Percentiles rank a stretch among this genome's conserved stretches.
Conservation (phyloP, 2,329 filamentous ascomycete genomes). For the Alternaria dauci region DNA sequence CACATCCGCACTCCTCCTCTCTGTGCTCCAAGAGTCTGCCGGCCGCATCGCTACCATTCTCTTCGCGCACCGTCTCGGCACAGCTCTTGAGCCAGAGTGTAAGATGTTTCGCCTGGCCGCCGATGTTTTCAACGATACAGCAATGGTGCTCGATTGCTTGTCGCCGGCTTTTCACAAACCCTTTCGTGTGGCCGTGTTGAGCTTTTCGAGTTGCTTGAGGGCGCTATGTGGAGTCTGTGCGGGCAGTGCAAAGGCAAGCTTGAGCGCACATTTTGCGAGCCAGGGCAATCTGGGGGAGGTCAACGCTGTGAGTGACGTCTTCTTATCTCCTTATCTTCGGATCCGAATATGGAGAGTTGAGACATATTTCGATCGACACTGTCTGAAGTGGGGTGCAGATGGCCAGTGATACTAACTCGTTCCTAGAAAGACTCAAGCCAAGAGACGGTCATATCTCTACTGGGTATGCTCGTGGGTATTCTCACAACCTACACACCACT, state of each 20-base stretch:
- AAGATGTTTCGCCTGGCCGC: slow-evolving; percentile 89
- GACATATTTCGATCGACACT: background rate
- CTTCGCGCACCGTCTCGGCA: slow-evolving; percentile 83
- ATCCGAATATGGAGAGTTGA: background rate
- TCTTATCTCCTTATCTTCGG: background rate
- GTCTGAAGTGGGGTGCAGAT: background rate
- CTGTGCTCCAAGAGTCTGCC: slow-evolving; percentile 81
- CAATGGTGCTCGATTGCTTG: slow-evolving; percentile 84
- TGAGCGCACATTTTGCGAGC: slow-evolving; percentile 90
- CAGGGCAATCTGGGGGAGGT: slow-evolving; percentile 89
- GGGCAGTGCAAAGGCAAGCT: slow-evolving; percentile 85
- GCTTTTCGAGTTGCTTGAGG: slow-evolving; percentile 65
- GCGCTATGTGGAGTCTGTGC: slow-evolving; percentile 88
- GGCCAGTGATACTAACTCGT: background rate
- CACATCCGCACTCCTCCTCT: slow-evolving; percentile 81
- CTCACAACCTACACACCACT: background rate
- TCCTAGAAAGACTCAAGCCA: slow-evolving; percentile 84
- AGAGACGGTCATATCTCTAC: slow-evolving; percentile 87
- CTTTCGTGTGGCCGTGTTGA: slow-evolving; percentile 65
- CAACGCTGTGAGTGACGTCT: slow-evolving; percentile 69
- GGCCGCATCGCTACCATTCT: slow-evolving; percentile 84
- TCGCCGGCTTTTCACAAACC: slow-evolving; percentile 75
- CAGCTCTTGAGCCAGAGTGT: slow-evolving; percentile 86
- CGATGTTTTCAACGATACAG: slow-evolving; percentile 86
- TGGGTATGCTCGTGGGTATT: slow-evolving; percentile 77